Base-by-base conservation (phyloP, 1,139 yeast species). In the Diutina pseudorugosa region DNA sequence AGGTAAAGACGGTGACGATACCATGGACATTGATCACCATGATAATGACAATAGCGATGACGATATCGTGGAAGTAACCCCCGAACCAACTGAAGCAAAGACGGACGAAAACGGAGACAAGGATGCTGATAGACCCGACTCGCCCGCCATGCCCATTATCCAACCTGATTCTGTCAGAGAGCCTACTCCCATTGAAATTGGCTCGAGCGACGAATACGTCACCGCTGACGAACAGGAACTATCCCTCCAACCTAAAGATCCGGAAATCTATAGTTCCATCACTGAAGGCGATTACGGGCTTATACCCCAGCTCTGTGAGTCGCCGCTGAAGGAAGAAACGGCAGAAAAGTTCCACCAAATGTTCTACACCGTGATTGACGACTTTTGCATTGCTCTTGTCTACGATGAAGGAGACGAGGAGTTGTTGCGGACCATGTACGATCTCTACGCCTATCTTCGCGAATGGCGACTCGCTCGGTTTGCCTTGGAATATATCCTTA, bases 321-420 rank as follows among this genome's bases (percentile, higher is more conserved):
- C 25, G n/a, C 42, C 44, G 3, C 33, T 18, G 21, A 8, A 16
- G 3, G 51, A 49, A 21, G 44, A 40, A 16, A 27, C 41, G n/a
- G 21, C 21, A 11, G 51, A 49, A 4, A 36, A 30, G 23, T 7
- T 57, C 52, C 57, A 57, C 27, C 62, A 62, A 50, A 52, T 71
- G 43, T 74, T 73, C 54, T 74, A 73, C 57, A 65, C 75, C 3
- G 62, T 73, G 65, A 63, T 83, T 16, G 85, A 80, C 53, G 87
- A 83, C 58, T 65, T 85, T 53, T 60, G 73, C 5, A 66, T 69
- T 33, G 75, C 85, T 0, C 65, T 83, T 11, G 72, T 79, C 44
- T 83, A 83, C 62, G 80, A 79, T 36, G 86, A 82, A 54, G 86
- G 84, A 0, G 94, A 85, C 58, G 73, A 75, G 18, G 65, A 72